phyloP scores from a whole-genome alignment of 2,329 filamentous ascomycete species.

The Cercospora berteroae region DNA sequence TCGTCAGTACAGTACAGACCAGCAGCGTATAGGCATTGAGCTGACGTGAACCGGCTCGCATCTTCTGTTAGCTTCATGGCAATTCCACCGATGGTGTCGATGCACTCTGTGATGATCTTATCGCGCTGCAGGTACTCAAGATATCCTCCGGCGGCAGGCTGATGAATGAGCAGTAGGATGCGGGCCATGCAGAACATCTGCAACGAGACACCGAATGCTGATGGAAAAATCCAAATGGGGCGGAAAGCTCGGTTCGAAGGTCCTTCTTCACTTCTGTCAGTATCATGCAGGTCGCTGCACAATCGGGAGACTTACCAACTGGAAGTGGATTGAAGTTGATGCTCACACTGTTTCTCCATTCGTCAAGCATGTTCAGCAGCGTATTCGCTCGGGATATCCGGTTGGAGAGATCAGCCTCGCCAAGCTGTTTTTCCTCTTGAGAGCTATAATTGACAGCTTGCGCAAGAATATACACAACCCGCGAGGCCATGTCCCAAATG shows the following conservation, averaged over 20 bases:
- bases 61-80: slow-evolving; percentile 47
- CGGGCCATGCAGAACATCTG: slow-evolving; percentile 55
- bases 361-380: slow-evolving; percentile 50
- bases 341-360: slow-evolving; percentile 51
- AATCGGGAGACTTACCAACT: not conserved
- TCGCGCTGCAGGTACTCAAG: slow-evolving; percentile 49
- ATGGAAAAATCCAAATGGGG: slow-evolving; percentile 54
- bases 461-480: slow-evolving; percentile 56
- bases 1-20: slow-evolving; percentile 45
- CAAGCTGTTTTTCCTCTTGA: slow-evolving; percentile 48
- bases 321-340: slow-evolving; percentile 47
- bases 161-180: slow-evolving; percentile 54
- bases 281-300: not conserved
- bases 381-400: slow-evolving; percentile 45
- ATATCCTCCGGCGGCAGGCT: slow-evolving; percentile 52
- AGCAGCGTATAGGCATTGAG: slow-evolving; percentile 46
- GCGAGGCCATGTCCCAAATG: slow-evolving; percentile 55
- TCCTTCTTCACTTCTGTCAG: slow-evolving; percentile 20
- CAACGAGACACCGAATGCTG: slow-evolving; percentile 47
- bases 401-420: slow-evolving; percentile 42
- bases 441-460: slow-evolving; percentile 60
- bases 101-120: slow-evolving; percentile 47
- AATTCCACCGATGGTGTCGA: slow-evolving; percentile 52
- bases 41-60: slow-evolving; percentile 46
- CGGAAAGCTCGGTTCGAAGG: slow-evolving; percentile 48